Evolutionary conservation across 768 basidiomycete species (phyloP).

Genomic region (Hebeloma cylindrosporum): DNA sequence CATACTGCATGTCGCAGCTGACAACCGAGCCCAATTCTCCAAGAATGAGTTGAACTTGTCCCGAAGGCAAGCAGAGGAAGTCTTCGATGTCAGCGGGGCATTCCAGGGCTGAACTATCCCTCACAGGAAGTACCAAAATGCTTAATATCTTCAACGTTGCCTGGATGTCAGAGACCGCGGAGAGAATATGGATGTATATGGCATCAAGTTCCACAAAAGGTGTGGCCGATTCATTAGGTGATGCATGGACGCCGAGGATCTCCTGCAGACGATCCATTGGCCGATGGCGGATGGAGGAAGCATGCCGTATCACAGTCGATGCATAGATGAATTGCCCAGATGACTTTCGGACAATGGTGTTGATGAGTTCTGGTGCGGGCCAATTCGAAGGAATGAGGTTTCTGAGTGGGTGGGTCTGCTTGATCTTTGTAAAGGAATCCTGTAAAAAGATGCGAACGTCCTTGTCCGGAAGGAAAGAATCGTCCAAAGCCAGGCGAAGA

Average conservation of each 20-base stretch:
- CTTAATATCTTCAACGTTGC: slow-evolving; percentile 8
- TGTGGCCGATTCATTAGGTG: background rate
- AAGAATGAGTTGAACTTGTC: slow-evolving; percentile 7
- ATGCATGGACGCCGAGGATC: slow-evolving; percentile 8
- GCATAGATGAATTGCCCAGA: no score
- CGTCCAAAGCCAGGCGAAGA: no score
- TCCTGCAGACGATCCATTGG: slow-evolving; percentile 9
- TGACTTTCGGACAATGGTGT: no score
- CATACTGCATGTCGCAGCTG: background rate
- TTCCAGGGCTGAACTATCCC: no score
- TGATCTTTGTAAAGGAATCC: background rate
- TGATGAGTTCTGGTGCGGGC: no score
- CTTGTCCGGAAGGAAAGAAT: no score
- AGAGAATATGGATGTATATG: slow-evolving; percentile 6
- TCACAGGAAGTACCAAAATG: slow-evolving; percentile 3
- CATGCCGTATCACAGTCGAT: no score
- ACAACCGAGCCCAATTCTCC: slow-evolving; percentile 7
- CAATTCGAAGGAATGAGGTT: no score
- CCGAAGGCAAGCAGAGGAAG: slow-evolving; percentile 3
- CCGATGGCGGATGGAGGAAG: no score
- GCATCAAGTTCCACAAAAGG: slow-evolving; percentile 12
- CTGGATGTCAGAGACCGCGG: background rate
- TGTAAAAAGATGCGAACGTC: background rate
- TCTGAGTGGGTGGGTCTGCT: background rate
- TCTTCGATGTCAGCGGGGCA: slow-evolving; percentile 1